Base-by-base conservation (phyloP, 2,329 filamentous ascomycete genomes). In the Colletotrichum phormii region DNA sequence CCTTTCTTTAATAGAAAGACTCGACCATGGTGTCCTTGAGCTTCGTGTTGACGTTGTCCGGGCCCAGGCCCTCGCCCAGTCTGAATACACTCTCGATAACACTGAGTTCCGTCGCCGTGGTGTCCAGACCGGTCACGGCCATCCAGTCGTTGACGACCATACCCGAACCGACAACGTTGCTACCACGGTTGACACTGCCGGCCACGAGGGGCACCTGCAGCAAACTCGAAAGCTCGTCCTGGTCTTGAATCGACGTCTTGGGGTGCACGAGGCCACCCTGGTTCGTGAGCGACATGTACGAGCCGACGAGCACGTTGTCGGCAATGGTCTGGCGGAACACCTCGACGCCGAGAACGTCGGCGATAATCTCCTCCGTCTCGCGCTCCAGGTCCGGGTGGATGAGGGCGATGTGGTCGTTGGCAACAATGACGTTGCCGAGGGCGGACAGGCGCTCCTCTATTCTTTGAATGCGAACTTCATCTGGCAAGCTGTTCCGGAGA, bases 21-120 rank as follows among this genome's bases (percentile, higher is more conserved):
- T 99, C 97, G 75, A 99, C 97, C 91, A 99, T 97, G 76, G 95
- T 97, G 83, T 98, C 96, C 90, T 98, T 98, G 87, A 98, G 92
- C 77, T 86, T 92, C 64, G 92, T 93, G 82, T 94, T 94, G 86
- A 96, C 95, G 78, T 90, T 92, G 79, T 91, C 91, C 63, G 95
- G 92, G 7, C 90, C 94, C 77, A 91, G 89, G 66, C 94, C 95
- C 87, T 98, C 96, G 75, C 95, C 95, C 59, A 99, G 88, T 79
- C 95, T 91, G 88, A 99, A 99, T 76, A 99, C 95, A 79, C 92
- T 95, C 89, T 99, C 97, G 70, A 99, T 90, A 72, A 99, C 97
- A 80, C 95, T 97, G 79, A 99, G 87, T 86, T 99, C 97, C 1
- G 97, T 98, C 37, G 95, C 95, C 53, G 95, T 98, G 51, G 95